A percentile compares a stretch with the other conserved stretches of the same genome.
Evolutionary conservation across 768 basidiomycete species (phyloP).

Genomic region (Inosperma sp.): DNA sequence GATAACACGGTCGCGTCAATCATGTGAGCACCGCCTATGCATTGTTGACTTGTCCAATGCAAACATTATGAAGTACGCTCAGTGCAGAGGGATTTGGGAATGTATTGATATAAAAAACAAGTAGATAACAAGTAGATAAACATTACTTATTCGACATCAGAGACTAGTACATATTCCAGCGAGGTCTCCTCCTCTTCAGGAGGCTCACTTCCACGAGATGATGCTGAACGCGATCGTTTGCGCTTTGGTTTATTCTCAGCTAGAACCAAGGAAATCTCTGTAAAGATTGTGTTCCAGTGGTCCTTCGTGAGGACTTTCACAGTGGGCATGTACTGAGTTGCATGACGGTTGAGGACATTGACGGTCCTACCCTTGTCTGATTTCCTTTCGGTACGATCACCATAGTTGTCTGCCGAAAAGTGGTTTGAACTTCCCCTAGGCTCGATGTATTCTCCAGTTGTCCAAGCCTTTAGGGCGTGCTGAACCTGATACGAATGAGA

Average conservation of each 20-base stretch:
- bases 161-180: background rate
- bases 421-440: background rate
- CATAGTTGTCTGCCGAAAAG: slow-evolving; percentile 12
- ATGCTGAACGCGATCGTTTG: background rate
- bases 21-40: background rate
- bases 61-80: too few species aligned
- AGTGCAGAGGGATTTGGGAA: background rate
- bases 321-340: slow-evolving; percentile 4
- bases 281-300: slow-evolving; percentile 9
- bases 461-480: slow-evolving; percentile 11
- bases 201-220: slow-evolving; percentile 6
- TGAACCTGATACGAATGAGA: slow-evolving; percentile 6
- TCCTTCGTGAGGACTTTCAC: slow-evolving; percentile 5
- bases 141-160: background rate
- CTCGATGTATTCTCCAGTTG: background rate
- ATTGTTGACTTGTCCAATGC: too few species aligned
- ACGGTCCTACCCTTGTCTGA: background rate
- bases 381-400: slow-evolving; percentile 5
- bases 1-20: background rate
- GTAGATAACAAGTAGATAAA: background rate
- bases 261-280: background rate
- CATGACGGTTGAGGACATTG: background rate
- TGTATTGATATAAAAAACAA: background rate
- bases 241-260: slow-evolving; percentile 1
- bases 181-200: slow-evolving; percentile 1